Base-by-base conservation (phyloP, 169 alveolate species). In the Plasmodium gonderi region DNA sequence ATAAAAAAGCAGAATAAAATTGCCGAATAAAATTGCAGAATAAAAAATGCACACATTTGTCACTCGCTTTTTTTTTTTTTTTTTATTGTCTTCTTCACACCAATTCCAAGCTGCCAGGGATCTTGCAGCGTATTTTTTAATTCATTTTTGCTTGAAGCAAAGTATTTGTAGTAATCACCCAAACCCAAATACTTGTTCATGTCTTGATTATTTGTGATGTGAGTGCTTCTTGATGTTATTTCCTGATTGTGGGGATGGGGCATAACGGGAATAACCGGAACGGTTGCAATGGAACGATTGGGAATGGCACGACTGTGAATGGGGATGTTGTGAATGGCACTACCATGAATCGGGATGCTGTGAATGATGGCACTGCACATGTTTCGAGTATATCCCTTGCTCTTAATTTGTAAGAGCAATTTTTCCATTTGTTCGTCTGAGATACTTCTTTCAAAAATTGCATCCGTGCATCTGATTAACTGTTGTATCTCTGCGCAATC, bases 81-180 rank as follows among this genome's bases (percentile, higher is more conserved):
- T 11, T 68, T 36, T 11, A 3, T 12, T 17, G 72, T 44, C 36
- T 29, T 77, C 23, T 17, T 38, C 17, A 36, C 7, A 12, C 40
- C 79, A 26, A 80, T 54, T 2, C 91, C 91, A 23, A 80, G 40
- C 60, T 80, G 79, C 91, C 80, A 80, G 1, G 91, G 79, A 3
- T 80, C 91, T 11, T n/a, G 69, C 3, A 80, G 20, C 36, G 91
- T 80, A 8, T 60, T 80, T 20, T 64, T 36, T n/a, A 80, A 80
- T 80, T 80, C 68, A 26, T 23, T 80, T 38, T 80, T 80, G 1
- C 49, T 23, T 29, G 29, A 60, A 8, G n/a, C 31, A n/a, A 80
- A n/a, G 29, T 45, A 80, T 17, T 80, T 68, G 14, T 80, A 80
- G 26, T 80, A 64, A 4, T 60, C 67, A 4, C 47, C 68, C 3